These are phyloP conservation scores for Fusarium albosuccineum DNA, from an alignment of 2,329 filamentous ascomycete genomes.

Conservation along the genomic window DNA sequence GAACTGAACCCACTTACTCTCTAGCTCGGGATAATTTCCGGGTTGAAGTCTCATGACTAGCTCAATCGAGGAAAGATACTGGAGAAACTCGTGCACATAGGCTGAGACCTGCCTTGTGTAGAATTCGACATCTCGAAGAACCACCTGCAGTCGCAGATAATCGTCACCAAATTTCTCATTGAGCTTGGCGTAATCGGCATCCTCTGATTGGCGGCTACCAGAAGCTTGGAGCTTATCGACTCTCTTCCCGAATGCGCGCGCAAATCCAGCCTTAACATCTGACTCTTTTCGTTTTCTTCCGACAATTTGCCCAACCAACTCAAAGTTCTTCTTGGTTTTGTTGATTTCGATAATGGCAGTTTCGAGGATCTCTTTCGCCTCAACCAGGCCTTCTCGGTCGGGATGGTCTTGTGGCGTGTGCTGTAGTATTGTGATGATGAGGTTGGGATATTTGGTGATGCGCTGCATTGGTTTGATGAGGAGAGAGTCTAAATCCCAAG, in stretches of 20 bases:
- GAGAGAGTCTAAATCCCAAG: slow-evolving; percentile 96
- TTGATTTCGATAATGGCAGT: slow-evolving; percentile 88
- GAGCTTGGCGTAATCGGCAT: slow-evolving; percentile 82
- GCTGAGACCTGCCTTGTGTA: slow-evolving; percentile 85
- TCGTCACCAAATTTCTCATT: slow-evolving; percentile 92
- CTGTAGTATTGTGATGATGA: slow-evolving; percentile 84
- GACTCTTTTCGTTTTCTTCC: slow-evolving; percentile 88
- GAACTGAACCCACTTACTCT: slow-evolving; percentile 95
- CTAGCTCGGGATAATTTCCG: slow-evolving; percentile 83
- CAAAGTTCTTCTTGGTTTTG: slow-evolving; percentile 93
- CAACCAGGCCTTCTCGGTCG: slow-evolving; percentile 75
- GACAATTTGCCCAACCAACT: slow-evolving; percentile 91
- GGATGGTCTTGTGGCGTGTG: slow-evolving; percentile 87
- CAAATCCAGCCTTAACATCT: slow-evolving; percentile 85
- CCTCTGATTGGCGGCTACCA: slow-evolving; percentile 74
- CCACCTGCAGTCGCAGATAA: slow-evolving; percentile 91
- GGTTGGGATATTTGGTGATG: slow-evolving; percentile 91
- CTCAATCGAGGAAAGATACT: slow-evolving; percentile 85
- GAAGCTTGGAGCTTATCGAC: slow-evolving; percentile 85
- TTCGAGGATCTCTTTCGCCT: slow-evolving; percentile 67
- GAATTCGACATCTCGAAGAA: slow-evolving; percentile 92
- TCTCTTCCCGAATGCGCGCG: slow-evolving; percentile 89
- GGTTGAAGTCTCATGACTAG: slow-evolving; percentile 80
- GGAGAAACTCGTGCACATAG: slow-evolving; percentile 85
- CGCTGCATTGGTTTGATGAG: slow-evolving; percentile 97